Evolutionary conservation across 495 filamentous ascomycete genomes (phyloP), one percentile per base, ranked within the genome.

Genomic region (Neurospora sp.): DNA sequence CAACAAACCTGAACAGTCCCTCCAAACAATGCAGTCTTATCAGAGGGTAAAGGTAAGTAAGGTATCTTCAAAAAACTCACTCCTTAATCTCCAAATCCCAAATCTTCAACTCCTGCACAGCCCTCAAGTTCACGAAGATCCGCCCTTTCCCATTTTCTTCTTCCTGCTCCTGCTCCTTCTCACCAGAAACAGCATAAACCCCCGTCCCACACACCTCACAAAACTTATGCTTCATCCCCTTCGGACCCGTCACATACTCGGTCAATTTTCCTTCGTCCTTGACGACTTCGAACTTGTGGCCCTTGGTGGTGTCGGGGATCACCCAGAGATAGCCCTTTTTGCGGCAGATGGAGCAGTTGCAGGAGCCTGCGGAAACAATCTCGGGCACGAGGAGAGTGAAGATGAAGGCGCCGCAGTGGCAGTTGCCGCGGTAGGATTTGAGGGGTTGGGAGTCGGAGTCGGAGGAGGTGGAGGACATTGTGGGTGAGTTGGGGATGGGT

Each of bases 361-460:
- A 89, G 69, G 79, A 77, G 1, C 4, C 68, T 2, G 71, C 78
- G 7, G 73, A 73, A 73, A 76, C 83, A 73, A 86, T 77, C 73
- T 87, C 80, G 27, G 86, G 84, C 7, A 84, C 9, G 9, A 78
- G 76, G 71, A 83, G 71, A 74, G 83, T 84, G 75, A 83, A 89
- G 72, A 86, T 78, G 71, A 84, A 85, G 45, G 80, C 79, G 3
- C 78, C 80, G 78, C 88, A 89, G 78, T 88, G 87, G 82, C 87
- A 89, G 78, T 83, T 88, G 76, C 85, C 88, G 9, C 85, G 81
- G 79, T 88, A 89, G 72, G 82, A 85, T 74, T 85, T 85, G 71
- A 81, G 70, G 38, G 72, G 42, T 48, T 70, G 61, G 39, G 70
- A 18, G 8, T 79, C 74, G 9, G 76, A 37, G 27, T 31, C 27